These are phyloP conservation scores for Aspergillus vadensis DNA, from an alignment of 2,329 filamentous ascomycete species.

Conservation along the genomic window DNA sequence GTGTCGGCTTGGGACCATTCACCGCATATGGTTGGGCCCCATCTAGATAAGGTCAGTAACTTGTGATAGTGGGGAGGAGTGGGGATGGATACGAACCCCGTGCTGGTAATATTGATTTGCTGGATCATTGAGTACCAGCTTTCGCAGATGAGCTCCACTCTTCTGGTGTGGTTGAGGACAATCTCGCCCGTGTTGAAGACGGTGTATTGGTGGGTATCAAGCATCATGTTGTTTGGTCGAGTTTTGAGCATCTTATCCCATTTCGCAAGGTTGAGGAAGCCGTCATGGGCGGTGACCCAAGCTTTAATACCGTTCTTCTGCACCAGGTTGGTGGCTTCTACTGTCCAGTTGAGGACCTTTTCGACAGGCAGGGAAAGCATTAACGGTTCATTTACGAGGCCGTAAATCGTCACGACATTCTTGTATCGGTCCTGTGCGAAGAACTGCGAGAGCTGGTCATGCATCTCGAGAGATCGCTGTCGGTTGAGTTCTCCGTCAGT, in stretches of 20 bases:
- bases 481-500: slow-evolving; percentile 76
- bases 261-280: slow-evolving; percentile 85
- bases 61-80: too few relatives aligned
- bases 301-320: slow-evolving; percentile 73
- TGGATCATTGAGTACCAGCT: slow-evolving; percentile 82
- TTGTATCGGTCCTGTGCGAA: slow-evolving; percentile 92
- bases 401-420: slow-evolving; percentile 90
- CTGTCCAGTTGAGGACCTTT: slow-evolving; percentile 78
- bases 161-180: slow-evolving; percentile 75
- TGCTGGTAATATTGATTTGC: slow-evolving; percentile 69
- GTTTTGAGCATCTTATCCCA: slow-evolving; percentile 83
- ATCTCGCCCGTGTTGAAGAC: slow-evolving; percentile 95
- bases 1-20: slow-evolving; percentile 99
- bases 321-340: slow-evolving; percentile 69
- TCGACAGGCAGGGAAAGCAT: slow-evolving; percentile 71
- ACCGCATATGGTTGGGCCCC: slow-evolving; percentile 90
- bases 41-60: slow-evolving; percentile 47
- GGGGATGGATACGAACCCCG: slow-evolving; percentile 54
- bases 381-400: slow-evolving; percentile 88
- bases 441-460: slow-evolving; percentile 84
- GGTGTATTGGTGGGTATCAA: slow-evolving; percentile 98
- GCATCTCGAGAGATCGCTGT: slow-evolving; percentile 80
- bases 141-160: slow-evolving; percentile 82
- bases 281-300: slow-evolving; percentile 85
- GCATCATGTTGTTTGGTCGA: slow-evolving; percentile 67